phyloP scores from a whole-genome alignment of 345 rosid species.

The Eucalyptus fibrosa region DNA sequence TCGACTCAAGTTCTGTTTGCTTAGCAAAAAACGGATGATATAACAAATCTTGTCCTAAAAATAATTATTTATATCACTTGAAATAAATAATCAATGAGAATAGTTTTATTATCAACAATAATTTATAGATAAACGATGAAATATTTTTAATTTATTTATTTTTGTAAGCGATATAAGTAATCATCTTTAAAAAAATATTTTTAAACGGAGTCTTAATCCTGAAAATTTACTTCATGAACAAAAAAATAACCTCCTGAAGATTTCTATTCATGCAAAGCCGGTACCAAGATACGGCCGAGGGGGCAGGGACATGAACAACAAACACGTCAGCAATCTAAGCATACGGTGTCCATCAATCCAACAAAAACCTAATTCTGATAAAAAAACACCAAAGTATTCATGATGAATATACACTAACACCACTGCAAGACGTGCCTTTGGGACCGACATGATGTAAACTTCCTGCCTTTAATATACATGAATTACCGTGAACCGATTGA shows the following conservation, averaged over 20 bases:
- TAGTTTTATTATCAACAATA: not conserved
- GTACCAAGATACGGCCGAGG: not conserved
- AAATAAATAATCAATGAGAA: not conserved
- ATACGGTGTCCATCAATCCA: not conserved
- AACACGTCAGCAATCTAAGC: not conserved
- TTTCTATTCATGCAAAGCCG: not conserved
- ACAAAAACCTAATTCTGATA: not conserved
- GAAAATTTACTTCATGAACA: not conserved
- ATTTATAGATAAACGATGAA: accelerated
- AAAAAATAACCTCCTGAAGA: not conserved
- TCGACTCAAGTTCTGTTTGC: not conserved
- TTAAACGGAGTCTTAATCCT: not conserved
- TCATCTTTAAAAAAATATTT: not conserved
- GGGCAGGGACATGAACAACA: not conserved
- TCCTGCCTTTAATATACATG: not conserved
- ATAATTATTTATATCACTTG: not conserved
- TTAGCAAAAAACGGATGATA: not conserved
- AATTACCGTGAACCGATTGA: not conserved
- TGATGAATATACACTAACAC: not conserved
- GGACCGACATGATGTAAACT: not conserved
- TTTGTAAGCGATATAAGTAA: accelerated
- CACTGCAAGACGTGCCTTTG: not conserved
- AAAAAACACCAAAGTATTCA: not conserved
- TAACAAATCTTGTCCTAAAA: not conserved
- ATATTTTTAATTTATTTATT: no score